Percentiles rank a stretch among this genome's conserved stretches.
phyloP scores from a whole-genome alignment of 2,329 filamentous ascomycete species.

The Drechslerella stenobrocha region DNA sequence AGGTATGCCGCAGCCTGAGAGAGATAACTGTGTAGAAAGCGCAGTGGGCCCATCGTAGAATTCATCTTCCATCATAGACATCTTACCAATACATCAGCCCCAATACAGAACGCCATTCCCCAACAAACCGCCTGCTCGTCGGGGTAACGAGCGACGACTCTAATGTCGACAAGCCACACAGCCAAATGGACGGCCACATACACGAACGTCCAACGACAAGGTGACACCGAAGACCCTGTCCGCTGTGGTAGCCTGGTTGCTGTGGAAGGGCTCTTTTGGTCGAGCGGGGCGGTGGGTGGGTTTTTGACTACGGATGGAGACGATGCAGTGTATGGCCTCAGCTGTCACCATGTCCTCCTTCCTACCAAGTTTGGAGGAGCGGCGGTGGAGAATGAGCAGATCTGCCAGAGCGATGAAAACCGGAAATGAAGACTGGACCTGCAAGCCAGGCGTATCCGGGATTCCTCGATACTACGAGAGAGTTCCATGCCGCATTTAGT shows the following conservation, averaged over 20 bases:
- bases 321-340: neutral
- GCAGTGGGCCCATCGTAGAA: too few species aligned
- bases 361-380: neutral
- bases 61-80: too few species aligned
- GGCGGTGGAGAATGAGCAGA: neutral
- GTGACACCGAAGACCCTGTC: neutral
- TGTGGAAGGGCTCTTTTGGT: neutral
- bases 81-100: too few species aligned
- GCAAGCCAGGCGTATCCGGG: neutral
- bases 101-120: too few species aligned
- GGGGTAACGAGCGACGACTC: too few species aligned
- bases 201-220: neutral
- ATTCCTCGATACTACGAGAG: neutral
- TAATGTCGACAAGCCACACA: too few species aligned
- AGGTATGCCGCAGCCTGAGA: too few species aligned
- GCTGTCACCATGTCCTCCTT: neutral
- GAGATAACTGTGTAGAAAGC: too few species aligned
- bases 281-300: neutral
- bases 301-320: neutral
- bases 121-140: too few species aligned
- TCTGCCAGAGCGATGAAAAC: neutral
- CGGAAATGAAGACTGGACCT: neutral
- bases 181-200: too few species aligned
- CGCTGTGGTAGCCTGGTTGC: neutral
- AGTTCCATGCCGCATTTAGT: neutral